phyloP scores from a whole-genome alignment of 805 yeast genomes.

The Wickerhamomyces chaumierensis region DNA sequence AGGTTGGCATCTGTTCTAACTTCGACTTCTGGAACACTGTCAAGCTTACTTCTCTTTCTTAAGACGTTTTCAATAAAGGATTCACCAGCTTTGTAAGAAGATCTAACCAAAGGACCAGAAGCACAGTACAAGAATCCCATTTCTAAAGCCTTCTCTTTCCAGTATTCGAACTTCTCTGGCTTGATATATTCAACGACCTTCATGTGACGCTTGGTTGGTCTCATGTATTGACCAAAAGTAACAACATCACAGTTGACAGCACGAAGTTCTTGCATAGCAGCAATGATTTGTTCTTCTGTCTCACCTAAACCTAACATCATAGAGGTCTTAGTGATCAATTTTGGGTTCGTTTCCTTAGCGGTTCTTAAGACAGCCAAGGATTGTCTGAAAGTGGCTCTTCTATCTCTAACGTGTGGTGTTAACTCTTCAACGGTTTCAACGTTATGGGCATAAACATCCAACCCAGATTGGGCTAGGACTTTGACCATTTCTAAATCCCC shows the following conservation, averaged over 20 bases:
- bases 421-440: conserved; percentile 91
- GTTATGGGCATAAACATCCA: conserved; percentile 96
- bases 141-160: conserved; percentile 80
- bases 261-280: conserved; percentile 68
- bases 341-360: conserved; percentile 71
- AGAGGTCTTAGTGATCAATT: conserved; percentile 83
- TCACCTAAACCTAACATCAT: conserved; percentile 96
- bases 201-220: conserved; percentile 98
- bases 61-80: conserved; percentile 91
- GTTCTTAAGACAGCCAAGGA: conserved; percentile 64
- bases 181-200: conserved; percentile 91
- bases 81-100: conserved; percentile 97
- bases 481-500: conserved; percentile 80
- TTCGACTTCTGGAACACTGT: not conserved
- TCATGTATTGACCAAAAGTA: conserved; percentile 97
- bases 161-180: conserved; percentile 89
- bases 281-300: conserved; percentile 77
- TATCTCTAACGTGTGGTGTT: conserved; percentile 91
- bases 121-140: conserved; percentile 95
- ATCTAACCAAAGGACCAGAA: conserved; percentile 92
- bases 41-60: conserved; percentile 41
- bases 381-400: conserved; percentile 93
- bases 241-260: conserved; percentile 80
- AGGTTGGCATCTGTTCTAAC: not conserved
- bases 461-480: conserved; percentile 71